Base-by-base conservation (phyloP, 257 asterid genomes). In the Rehmannia glutinosa region DNA sequence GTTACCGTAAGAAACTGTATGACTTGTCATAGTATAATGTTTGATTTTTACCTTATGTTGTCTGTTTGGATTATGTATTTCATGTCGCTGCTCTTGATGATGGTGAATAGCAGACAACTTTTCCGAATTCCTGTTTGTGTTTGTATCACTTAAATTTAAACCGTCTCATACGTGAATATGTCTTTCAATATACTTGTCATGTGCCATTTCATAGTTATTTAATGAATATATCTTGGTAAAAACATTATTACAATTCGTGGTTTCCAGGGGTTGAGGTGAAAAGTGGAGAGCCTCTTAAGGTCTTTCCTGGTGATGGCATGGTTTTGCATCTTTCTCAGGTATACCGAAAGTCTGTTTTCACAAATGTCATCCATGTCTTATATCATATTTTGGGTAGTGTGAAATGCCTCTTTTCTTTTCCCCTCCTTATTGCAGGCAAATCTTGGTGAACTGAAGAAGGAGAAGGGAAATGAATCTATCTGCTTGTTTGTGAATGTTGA, bases 241-340 rank as follows among this genome's bases (percentile, higher is more conserved):
- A 19, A 24, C 56, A 17, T 10, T 13, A 25, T 69, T 23, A 5
- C n/a, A 9, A 38, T 66, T 36, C 43, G 46, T 60, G 35, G 12
- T 58, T 70, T 64, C 4, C 76, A 90, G 96, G 89, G 16, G 86
- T 69, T 54, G 95, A 84, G 75, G 97, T 90, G 53, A 83, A 84
- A 74, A 77, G 67, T 46, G 96, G 96, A 38, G 78, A 76, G 64
- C 64, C 85, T 6, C 77, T 82, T 17, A 66, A 71, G 70, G 97
- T 90, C 12, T 39, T 36, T 13, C 85, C 89, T 57, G 92, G 82
- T 32, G 80, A 75, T 12, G 86, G 77, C 32, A 46, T 43, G 77
- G 77, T 86, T 61, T 39, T 90, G 82, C 97, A 88, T 81, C 83
- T 90, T 46, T 88, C 97, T 42, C 96, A 88, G 97, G 97, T 86